phyloP scores from a whole-genome alignment of 23 red algal species.

The Gracilaria caudata region DNA sequence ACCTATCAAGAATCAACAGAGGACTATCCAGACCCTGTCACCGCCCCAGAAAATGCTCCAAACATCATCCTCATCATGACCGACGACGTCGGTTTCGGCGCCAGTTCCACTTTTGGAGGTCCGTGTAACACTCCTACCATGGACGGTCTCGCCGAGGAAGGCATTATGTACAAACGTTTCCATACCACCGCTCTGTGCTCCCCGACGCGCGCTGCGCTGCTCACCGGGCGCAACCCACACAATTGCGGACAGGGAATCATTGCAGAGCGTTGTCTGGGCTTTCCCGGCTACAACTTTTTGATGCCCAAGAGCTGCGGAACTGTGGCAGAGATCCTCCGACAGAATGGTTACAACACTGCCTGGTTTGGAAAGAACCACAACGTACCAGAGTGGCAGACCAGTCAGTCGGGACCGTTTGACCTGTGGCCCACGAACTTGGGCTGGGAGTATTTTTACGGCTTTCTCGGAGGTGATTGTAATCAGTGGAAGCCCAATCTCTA shows the following conservation, averaged over 20 bases:
- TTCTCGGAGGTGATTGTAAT: conserved; percentile 1
- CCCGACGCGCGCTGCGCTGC: conserved; percentile 10
- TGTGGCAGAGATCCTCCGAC: background rate
- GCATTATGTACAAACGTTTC: conserved; percentile 2
- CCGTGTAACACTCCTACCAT: background rate
- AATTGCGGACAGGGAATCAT: background rate
- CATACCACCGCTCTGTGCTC: conserved; percentile 20
- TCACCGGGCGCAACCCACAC: conserved; percentile 17
- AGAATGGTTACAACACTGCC: conserved; percentile 18
- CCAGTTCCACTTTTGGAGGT: conserved; percentile 1
- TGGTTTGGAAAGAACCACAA: conserved; percentile 49
- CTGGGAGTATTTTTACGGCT: conserved; percentile 26
- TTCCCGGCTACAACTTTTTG: background rate
- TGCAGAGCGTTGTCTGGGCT: background rate
- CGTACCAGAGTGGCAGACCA: conserved; percentile 9
- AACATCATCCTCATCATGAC: conserved; percentile 17
- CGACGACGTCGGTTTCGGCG: conserved; percentile 23
- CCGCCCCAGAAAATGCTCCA: background rate
- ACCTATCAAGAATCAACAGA: background rate
- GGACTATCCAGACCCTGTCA: background rate
- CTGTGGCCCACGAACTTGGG: conserved; percentile 8
- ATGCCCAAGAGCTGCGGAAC: conserved; percentile 4
- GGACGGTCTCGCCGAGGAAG: background rate
- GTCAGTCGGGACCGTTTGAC: background rate
- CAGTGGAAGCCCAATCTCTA: conserved; percentile 12